A percentile compares a stretch with the other conserved stretches of the same genome.
phyloP scores from a whole-genome alignment of 257 asterid genomes.

The Echites panduratus region DNA sequence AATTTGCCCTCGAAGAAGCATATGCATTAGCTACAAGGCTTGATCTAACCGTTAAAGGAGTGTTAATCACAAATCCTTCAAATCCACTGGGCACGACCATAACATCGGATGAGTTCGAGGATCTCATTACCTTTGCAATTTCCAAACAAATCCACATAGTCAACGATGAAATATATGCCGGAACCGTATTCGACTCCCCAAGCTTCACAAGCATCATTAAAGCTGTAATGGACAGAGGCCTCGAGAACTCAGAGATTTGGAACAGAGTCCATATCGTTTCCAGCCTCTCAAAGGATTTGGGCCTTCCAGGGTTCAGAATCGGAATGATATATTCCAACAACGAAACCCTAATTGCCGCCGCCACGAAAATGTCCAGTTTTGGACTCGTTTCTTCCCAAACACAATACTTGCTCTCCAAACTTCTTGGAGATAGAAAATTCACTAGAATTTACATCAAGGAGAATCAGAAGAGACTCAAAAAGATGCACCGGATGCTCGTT shows the following conservation, averaged over 20 bases:
- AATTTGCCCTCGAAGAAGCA: constrained; percentile 31
- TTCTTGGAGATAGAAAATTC: constrained; percentile 30
- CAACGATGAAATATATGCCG: constrained; percentile 36
- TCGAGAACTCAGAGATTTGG: constrained; percentile 23
- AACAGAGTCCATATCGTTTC: constrained; percentile 29
- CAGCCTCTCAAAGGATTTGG: constrained; percentile 36
- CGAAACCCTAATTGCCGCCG: constrained; percentile 26
- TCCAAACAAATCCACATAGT: constrained; percentile 28
- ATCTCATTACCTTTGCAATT: constrained; percentile 23
- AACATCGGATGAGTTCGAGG: constrained; percentile 16
- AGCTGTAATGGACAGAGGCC: constrained; percentile 16
- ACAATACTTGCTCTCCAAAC: constrained; percentile 24
- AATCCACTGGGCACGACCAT: constrained; percentile 36
- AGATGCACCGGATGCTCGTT: constrained; percentile 23
- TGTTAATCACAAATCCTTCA: constrained; percentile 38
- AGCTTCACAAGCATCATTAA: constrained; percentile 26
- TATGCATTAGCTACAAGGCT: constrained; percentile 21
- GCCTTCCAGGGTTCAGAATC: constrained; percentile 39
- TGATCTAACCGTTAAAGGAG: constrained; percentile 23
- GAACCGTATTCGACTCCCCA: constrained; percentile 27
- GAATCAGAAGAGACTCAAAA: constrained; percentile 23
- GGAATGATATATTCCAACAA: constrained; percentile 39
- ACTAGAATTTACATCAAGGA: constrained; percentile 13
- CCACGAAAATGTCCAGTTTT: constrained; percentile 40
- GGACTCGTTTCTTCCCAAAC: constrained; percentile 39